Evolutionary conservation across 1,284 basidiomycete genomes (phyloP).

Genomic region (Pholiota adiposa): DNA sequence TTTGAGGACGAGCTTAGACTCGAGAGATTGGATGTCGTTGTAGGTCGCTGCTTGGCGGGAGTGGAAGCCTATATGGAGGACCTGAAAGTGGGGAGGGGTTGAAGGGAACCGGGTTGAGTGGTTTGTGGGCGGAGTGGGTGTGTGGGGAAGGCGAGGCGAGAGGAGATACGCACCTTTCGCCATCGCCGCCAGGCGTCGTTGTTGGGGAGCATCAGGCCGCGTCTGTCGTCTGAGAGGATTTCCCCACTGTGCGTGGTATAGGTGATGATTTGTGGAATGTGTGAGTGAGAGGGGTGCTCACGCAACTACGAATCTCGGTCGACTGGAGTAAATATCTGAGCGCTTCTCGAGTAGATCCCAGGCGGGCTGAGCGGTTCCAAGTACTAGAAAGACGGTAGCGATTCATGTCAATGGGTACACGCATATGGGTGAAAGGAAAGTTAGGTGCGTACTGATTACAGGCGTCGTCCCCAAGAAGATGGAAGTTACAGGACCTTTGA

Average conservation of each 20-base stretch:
- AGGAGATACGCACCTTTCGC: conserved; percentile 56
- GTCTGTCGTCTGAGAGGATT: conserved; percentile 51
- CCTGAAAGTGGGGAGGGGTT: no score
- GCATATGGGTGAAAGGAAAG: background rate
- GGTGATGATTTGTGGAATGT: background rate
- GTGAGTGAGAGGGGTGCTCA: conserved; percentile 18
- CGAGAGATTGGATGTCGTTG: conserved; percentile 51
- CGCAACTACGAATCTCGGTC: conserved; percentile 53
- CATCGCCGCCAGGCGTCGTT: conserved; percentile 52
- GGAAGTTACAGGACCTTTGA: conserved; percentile 52
- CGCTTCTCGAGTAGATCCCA: conserved; percentile 60
- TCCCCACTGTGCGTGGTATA: conserved; percentile 38
- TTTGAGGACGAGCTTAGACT: conserved; percentile 49
- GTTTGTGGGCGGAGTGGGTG: background rate
- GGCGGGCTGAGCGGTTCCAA: conserved; percentile 52
- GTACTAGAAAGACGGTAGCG: conserved; percentile 34
- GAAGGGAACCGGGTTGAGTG: background rate
- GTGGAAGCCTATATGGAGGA: conserved; percentile 50
- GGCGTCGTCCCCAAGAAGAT: conserved; percentile 57
- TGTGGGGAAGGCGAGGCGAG: no score
- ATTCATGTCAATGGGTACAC: background rate
- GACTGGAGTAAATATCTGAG: conserved; percentile 53
- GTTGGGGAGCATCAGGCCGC: conserved; percentile 53
- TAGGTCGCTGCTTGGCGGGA: conserved; percentile 45
- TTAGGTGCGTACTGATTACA: conserved; percentile 41